Evolutionary conservation across 495 filamentous ascomycete genomes (phyloP).

Genomic region (Lindgomyces ingoldianus): DNA sequence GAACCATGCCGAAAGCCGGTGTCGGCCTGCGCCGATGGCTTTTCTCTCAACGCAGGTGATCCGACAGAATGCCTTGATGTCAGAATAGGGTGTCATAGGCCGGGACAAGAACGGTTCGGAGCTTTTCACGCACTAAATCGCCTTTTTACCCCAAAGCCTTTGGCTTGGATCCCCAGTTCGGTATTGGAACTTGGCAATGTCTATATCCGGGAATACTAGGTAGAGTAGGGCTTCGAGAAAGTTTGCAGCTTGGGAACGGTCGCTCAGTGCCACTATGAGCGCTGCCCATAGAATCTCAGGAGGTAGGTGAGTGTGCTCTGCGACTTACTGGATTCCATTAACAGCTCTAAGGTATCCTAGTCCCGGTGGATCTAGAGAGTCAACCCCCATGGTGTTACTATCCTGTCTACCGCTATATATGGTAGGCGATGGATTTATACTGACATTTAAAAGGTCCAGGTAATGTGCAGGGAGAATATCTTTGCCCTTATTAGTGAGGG

Average conservation of each 20-base stretch:
- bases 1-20: conserved; percentile 13
- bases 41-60: neutral
- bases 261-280: conserved; percentile 1
- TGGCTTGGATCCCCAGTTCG: conserved; percentile 11
- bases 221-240: conserved; percentile 1
- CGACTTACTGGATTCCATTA: neutral
- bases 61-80: neutral
- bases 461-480: neutral
- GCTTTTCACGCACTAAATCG: neutral
- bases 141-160: neutral
- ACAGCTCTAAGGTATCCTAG: neutral
- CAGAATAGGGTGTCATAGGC: neutral
- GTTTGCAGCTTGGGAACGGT: neutral
- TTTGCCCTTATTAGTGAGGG: neutral
- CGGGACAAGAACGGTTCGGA: conserved; percentile 1
- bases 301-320: neutral
- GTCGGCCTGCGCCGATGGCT: conserved; percentile 11
- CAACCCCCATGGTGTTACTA: neutral
- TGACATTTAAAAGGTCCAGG: neutral
- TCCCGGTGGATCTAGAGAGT: neutral
- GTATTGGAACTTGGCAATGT: neutral
- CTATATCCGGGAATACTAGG: conserved; percentile 1
- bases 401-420: neutral
- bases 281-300: neutral
- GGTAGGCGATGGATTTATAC: neutral